Percentiles rank a stretch among this genome's conserved stretches.
Conservation (phyloP, 345 rosid genomes). For the Gossypium stocksii region DNA sequence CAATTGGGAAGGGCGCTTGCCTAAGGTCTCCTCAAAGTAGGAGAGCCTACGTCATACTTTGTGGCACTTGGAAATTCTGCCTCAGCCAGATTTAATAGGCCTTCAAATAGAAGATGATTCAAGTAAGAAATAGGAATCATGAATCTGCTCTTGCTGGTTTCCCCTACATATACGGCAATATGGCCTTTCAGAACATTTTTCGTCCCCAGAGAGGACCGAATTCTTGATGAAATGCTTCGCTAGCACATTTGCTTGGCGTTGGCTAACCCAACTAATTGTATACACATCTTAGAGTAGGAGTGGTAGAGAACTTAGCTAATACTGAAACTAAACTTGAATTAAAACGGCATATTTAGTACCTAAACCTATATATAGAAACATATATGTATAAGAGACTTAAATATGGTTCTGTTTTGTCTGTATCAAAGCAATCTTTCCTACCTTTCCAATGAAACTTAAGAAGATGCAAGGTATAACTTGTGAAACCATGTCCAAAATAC, state of each 20-base stretch:
- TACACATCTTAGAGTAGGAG: slow-evolving; percentile 35
- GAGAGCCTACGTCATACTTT: neutral
- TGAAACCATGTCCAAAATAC: neutral
- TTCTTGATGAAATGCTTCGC: neutral
- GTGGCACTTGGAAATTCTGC: neutral
- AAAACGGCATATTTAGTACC: too few species aligned
- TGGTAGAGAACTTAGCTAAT: neutral
- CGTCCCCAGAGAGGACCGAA: slow-evolving; percentile 38
- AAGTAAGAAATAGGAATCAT: slow-evolving; percentile 61
- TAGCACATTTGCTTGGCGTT: slow-evolving; percentile 52
- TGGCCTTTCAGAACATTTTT: slow-evolving; percentile 45
- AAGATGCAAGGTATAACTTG: neutral
- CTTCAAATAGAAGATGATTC: slow-evolving; percentile 16
- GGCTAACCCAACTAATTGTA: slow-evolving; percentile 36
- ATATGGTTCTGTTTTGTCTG: neutral
- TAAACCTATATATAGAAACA: neutral
- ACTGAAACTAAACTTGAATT: neutral
- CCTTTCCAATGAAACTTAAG: neutral
- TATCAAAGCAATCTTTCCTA: neutral
- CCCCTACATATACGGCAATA: slow-evolving; percentile 50
- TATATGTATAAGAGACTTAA: too few species aligned
- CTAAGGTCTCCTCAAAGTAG: neutral
- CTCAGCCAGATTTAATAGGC: too few species aligned
- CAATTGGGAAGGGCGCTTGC: too few species aligned
- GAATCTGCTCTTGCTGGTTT: slow-evolving; percentile 38